Percentiles rank a stretch among this genome's conserved stretches.
Evolutionary conservation across 306 rosid species (phyloP).

Genomic region (Canavalia gladiata): DNA sequence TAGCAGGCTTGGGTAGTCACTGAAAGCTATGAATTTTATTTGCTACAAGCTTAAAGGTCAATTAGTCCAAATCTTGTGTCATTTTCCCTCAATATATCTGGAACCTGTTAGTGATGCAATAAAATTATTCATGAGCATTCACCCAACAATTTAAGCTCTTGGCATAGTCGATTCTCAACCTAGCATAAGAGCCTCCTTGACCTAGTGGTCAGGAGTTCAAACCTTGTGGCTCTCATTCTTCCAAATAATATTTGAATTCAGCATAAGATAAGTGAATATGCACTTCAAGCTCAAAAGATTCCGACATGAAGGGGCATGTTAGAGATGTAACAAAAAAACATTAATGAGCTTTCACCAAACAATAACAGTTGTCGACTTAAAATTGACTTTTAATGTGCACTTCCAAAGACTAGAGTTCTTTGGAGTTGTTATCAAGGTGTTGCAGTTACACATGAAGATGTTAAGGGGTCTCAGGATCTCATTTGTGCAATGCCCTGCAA

Average conservation of each 20-base stretch:
- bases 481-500: slow-evolving; percentile 34
- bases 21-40: neutral
- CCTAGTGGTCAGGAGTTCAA: neutral
- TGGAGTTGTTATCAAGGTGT: neutral
- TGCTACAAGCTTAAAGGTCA: slow-evolving; percentile 12
- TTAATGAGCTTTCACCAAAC: neutral
- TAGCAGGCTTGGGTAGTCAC: neutral
- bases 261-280: neutral
- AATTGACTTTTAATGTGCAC: neutral
- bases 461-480: neutral
- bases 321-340: neutral
- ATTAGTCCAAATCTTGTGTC: neutral
- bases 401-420: neutral
- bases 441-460: neutral
- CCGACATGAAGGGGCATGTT: neutral
- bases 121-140: neutral
- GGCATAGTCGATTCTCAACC: neutral
- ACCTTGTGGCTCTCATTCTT: neutral
- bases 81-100: neutral
- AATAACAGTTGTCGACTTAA: slow-evolving; percentile 2
- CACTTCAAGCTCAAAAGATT: neutral
- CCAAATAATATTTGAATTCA: neutral
- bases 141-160: neutral
- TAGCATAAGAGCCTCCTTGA: neutral
- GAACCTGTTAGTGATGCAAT: neutral